These are phyloP conservation scores for Diaporthe citri DNA, from an alignment of 2,329 filamentous ascomycete species.

Conservation along the genomic window DNA sequence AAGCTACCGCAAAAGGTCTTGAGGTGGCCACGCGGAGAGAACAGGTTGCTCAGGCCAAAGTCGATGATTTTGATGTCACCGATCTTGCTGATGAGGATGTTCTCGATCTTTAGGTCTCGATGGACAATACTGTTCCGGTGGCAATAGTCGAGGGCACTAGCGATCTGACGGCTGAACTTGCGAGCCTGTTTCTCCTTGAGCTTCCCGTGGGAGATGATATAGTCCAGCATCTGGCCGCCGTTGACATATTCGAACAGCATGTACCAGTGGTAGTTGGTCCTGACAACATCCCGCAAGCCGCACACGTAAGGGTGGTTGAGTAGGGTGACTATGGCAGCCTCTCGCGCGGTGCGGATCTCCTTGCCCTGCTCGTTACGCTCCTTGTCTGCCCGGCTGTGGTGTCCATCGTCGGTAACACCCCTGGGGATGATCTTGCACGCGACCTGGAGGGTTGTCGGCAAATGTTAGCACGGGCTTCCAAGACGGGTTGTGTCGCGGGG, in stretches of 20 bases:
- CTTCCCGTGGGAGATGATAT: constrained; percentile 98
- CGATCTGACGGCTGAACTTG: constrained; percentile 97
- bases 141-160: constrained; percentile 95
- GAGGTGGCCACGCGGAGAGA: constrained; percentile 84
- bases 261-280: constrained; percentile 99
- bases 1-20: constrained; percentile 98
- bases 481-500: not conserved
- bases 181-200: constrained; percentile 98
- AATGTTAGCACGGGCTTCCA: constrained; percentile 36
- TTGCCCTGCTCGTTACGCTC: constrained; percentile 96
- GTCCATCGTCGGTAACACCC: constrained; percentile 88
- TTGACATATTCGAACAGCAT: constrained; percentile 99
- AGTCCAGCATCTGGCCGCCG: constrained; percentile 98
- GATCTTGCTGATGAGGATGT: constrained; percentile 98
- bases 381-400: constrained; percentile 76
- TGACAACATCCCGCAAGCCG: constrained; percentile 92
- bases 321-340: constrained; percentile 95
- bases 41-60: constrained; percentile 96
- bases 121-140: constrained; percentile 99
- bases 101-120: constrained; percentile 97
- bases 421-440: constrained; percentile 98
- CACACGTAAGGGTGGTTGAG: constrained; percentile 97
- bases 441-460: constrained; percentile 68
- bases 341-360: constrained; percentile 92
- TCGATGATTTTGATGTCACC: constrained; percentile 99